Percentiles rank a stretch among this genome's conserved stretches.
Evolutionary conservation across 176 grass and related monocot genomes (phyloP).

Genomic region (Avena sativa): DNA sequence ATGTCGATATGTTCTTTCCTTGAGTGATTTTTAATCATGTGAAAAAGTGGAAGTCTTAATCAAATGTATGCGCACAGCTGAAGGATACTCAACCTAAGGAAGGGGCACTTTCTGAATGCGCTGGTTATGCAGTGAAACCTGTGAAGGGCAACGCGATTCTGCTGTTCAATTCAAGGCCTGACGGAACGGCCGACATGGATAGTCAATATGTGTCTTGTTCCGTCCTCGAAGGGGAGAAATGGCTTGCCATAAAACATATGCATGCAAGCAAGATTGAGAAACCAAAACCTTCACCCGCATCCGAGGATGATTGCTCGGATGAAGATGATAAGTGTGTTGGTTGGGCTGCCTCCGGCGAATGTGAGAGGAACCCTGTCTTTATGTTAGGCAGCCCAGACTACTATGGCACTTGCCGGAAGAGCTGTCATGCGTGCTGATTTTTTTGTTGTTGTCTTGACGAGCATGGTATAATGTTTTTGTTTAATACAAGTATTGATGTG

Average conservation of each 20-base stretch:
- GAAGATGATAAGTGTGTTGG: constrained; percentile 67
- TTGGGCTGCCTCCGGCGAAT: constrained; percentile 78
- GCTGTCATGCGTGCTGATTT: constrained; percentile 66
- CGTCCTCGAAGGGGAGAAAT: constrained; percentile 69
- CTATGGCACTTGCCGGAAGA: constrained; percentile 84
- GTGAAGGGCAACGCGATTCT: constrained; percentile 66
- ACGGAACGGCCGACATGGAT: constrained; percentile 56
- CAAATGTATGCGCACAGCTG: constrained; percentile 41
- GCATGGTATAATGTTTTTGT: background rate
- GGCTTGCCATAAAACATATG: constrained; percentile 69
- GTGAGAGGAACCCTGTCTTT: constrained; percentile 73
- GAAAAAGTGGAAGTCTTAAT: constrained; percentile 23
- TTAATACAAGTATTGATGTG: constrained; percentile 31
- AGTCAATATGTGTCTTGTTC: constrained; percentile 55
- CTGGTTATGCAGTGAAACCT: constrained; percentile 64
- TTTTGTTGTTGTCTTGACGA: background rate
- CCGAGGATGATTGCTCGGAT: constrained; percentile 67
- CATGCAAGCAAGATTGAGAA: constrained; percentile 41
- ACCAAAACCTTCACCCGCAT: constrained; percentile 28
- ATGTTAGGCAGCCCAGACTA: constrained; percentile 87
- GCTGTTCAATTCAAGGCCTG: constrained; percentile 74
- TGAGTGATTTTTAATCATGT: background rate
- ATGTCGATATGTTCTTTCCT: background rate
- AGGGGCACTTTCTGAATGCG: constrained; percentile 50
- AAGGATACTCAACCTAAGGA: constrained; percentile 56